Base-by-base conservation (phyloP, 2,329 filamentous ascomycete genomes). In the Cryphonectria radicalis region DNA sequence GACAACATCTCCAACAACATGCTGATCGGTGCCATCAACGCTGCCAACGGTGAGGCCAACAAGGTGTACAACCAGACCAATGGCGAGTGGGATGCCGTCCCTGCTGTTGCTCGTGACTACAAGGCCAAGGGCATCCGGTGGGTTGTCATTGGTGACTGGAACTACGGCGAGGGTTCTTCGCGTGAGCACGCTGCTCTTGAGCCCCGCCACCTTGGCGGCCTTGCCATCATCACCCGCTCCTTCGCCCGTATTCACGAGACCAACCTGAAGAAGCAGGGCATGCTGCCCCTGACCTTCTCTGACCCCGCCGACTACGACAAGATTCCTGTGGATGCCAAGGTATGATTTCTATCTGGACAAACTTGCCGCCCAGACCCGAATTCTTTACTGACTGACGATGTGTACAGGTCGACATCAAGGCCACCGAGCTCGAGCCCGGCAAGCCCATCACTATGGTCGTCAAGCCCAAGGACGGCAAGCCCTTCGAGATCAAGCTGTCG, bases 1-100 rank as follows among this genome's bases (percentile, higher is more conserved):
- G 95, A 98, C 90, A 98, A 98, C 90, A 98, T 98, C 86, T 98
- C 95, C 81, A 98, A 98, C 91, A 98, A 98, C 90, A 97, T 98
- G 94, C 85, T 98, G 82, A 98, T 98, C 78, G 95, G 95, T 86
- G 96, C 96, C 79, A 93, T 94, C 86, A 99, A 98, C 86, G 91
- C 92, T 79, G 95, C 93, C 80, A 99, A 98, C 85, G 94, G 92
- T 73, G 94, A 98, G 88, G 95, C 94, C 79, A 99, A 99, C 91
- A 97, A 97, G 89, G 87, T 99, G 83, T 92, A 93, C 89, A 98
- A 99, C 90, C 85, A 89, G 84, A 91, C 92, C 79, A 97, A 87
- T 74, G 93, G 91, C 78, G 90, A 95, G 76, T 95, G 90, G 82
- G 94, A 92, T 80, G 93, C 93, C 73, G 96, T 99, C 70, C 96